A percentile compares a stretch with the other conserved stretches of the same genome.
phyloP scores from a whole-genome alignment of 331 rosid genomes.

The Dryas integrifolia region DNA sequence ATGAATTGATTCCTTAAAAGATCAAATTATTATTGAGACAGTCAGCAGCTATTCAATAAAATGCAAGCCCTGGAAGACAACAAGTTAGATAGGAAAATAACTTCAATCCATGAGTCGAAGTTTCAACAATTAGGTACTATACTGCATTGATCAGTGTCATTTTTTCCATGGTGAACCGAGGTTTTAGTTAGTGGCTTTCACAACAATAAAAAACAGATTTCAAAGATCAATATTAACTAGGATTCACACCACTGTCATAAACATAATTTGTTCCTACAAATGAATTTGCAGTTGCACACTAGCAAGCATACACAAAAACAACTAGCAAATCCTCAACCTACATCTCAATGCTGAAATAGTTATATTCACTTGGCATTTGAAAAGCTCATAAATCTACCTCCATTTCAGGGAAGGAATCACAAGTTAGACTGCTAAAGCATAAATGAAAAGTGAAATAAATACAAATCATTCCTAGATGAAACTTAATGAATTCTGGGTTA shows the following conservation, averaged over 20 bases:
- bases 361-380: not conserved
- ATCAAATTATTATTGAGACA: not conserved
- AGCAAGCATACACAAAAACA: not conserved
- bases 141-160: not conserved
- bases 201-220: not conserved
- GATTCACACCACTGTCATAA: not conserved
- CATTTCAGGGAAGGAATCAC: not conserved
- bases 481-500: constrained; percentile 8
- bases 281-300: not conserved
- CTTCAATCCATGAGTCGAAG: not conserved
- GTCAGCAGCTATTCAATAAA: not conserved
- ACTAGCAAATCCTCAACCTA: not conserved
- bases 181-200: not conserved
- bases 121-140: not conserved
- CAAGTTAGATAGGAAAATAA: not conserved
- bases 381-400: not conserved
- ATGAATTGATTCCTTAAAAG: not conserved
- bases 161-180: not conserved
- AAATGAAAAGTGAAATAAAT: not conserved
- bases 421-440: not conserved
- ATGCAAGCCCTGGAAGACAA: not conserved
- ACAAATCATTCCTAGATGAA: not conserved
- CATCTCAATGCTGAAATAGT: not conserved
- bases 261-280: not conserved
- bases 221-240: not conserved